Percentiles rank a stretch among this genome's conserved stretches.
Evolutionary conservation across 1,139 yeast genomes (phyloP).

Genomic region (Yamadazyma kanchanaburiensis): DNA sequence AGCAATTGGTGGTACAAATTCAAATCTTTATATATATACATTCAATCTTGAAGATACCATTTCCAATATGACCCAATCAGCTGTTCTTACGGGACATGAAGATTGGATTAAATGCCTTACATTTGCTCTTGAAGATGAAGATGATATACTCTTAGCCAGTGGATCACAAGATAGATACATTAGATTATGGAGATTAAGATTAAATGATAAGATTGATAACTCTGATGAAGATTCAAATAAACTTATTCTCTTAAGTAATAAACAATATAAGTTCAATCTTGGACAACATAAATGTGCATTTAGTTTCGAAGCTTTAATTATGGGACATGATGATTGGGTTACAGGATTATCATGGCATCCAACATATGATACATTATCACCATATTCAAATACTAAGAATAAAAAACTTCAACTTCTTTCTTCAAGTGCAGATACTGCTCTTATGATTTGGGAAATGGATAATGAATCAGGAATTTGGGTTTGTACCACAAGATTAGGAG

Average conservation of each 20-base stretch:
- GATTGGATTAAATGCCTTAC: conserved; percentile 85
- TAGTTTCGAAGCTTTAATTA: conserved; percentile 85
- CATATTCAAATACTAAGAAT: conserved; percentile 9
- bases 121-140: conserved; percentile 49
- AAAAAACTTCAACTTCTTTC: conserved; percentile 62
- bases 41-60: conserved; percentile 20
- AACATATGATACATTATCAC: conserved; percentile 5
- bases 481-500: conserved; percentile 79
- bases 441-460: conserved; percentile 97
- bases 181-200: conserved; percentile 73
- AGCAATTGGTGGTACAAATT: conserved; percentile 82
- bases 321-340: conserved; percentile 99
- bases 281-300: conserved; percentile 46
- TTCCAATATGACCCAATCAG: conserved; percentile 32
- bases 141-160: conserved; percentile 64
- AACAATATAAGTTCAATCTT: conserved; percentile 54
- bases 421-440: conserved; percentile 89
- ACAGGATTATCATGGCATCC: conserved; percentile 84
- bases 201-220: conserved; percentile 55
- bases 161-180: conserved; percentile 91
- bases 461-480: conserved; percentile 86
- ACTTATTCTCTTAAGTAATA: conserved; percentile 57
- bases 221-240: conserved; percentile 55
- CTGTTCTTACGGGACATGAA: conserved; percentile 79
- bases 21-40: conserved; percentile 54